Evolutionary conservation across 1,284 basidiomycete species (phyloP), one percentile per base, ranked within the genome.

Genomic region (Papiliotrema terrestris): DNA sequence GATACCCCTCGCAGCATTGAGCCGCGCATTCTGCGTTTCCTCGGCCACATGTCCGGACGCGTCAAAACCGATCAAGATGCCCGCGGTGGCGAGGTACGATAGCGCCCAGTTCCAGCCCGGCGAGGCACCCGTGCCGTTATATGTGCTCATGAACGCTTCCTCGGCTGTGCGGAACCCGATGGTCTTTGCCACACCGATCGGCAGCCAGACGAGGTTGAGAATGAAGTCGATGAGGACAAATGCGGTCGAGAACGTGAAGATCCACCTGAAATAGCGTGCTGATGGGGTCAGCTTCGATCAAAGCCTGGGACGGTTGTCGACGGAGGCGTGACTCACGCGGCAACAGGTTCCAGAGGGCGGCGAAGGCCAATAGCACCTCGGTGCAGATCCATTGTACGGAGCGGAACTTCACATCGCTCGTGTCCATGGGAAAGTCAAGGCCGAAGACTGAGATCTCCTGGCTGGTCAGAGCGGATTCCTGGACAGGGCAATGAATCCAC

Each of bases 31-130:
- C 73, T 88, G 89, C 0, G 90, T 91, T 75, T 92, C 90, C 74
- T 92, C 90, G 2, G 89, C 89, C 56, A 92, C 86, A 61, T 92
- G 90, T 0, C 90, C 90, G 17, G 88, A 86, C 0, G 89, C 89
- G 72, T 91, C 90, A 64, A 91, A 92, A 2, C 90, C 90, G 14
- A 87, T 90, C 77, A 92, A 78, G 0, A 86, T 88, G 13, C 89
- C 88, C 1, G 88, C 84, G 1, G 88, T 87, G 72, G 89, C 91
- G 17, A 92, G 78, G 79, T 88, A 87, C 3, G 86, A 89, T 29
- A 91, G 73, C 9, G 89, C 83, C 86, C 87, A 91, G 63, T 91
- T 91, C 90, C 90, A 92, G 8, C 82, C 88, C 15, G 86, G 78
- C 25, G 88, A 83, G 2, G 89, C 89, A 1, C 88, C 88, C 2